Percentiles rank a stretch among this genome's conserved stretches.
Evolutionary conservation across 192 early-diverging fungal genomes (phyloP).

Genomic region (Mortierella hygrophila): DNA sequence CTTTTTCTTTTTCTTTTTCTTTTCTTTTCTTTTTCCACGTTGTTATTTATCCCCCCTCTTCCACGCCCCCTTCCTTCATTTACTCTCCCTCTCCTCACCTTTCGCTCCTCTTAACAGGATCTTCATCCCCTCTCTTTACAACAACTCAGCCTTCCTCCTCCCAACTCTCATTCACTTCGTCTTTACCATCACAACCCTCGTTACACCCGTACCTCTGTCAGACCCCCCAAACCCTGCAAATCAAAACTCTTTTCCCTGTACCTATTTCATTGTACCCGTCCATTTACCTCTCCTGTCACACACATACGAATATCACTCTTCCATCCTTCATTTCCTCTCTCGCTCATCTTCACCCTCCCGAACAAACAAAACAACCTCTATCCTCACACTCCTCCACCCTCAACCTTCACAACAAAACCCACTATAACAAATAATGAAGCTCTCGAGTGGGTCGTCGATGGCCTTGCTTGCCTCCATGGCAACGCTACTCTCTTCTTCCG

Average conservation of each 20-base stretch:
- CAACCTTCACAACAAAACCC: not conserved
- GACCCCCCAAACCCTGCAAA: not conserved
- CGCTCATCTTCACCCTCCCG: no score
- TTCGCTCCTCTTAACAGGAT: not conserved
- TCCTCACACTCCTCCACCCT: not conserved
- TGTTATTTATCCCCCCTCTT: not conserved
- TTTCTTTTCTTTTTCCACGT: not conserved
- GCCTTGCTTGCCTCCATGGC: conserved; percentile 14
- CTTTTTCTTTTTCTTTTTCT: not conserved
- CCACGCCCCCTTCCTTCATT: not conserved
- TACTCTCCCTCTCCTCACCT: not conserved
- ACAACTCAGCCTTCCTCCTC: not conserved
- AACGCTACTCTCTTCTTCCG: not conserved
- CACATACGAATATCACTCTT: not conserved
- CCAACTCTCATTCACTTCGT: not conserved
- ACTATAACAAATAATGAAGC: not conserved
- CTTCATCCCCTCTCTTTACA: not conserved
- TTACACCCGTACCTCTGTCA: not conserved
- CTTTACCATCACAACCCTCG: not conserved
- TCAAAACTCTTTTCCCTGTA: not conserved
- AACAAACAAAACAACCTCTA: not conserved
- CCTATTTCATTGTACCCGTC: conserved; percentile 8
- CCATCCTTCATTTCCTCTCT: not conserved
- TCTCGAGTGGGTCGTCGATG: not conserved
- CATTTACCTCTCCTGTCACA: not conserved